Evolutionary conservation across 1,284 basidiomycete genomes (phyloP).

Genomic region (Ceratorhiza oryzae-sativae): DNA sequence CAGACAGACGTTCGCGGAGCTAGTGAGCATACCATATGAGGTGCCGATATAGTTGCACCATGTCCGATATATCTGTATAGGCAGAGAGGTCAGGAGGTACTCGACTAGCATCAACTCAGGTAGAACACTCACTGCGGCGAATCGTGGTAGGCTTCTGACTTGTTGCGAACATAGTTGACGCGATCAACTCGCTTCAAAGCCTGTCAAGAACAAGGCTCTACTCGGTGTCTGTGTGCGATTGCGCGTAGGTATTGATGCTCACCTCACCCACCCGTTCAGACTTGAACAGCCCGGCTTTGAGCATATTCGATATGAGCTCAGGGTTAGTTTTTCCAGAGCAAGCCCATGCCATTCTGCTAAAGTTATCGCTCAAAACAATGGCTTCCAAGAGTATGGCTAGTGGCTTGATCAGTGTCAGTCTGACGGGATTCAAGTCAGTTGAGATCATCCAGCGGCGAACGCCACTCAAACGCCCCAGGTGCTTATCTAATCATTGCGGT

Average conservation of each 20-base stretch:
- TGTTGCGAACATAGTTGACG: slow-evolving; percentile 69
- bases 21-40: slow-evolving; percentile 73
- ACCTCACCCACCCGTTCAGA: slow-evolving; percentile 61
- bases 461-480: slow-evolving; percentile 3
- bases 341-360: slow-evolving; percentile 75
- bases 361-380: background rate
- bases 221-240: slow-evolving; percentile 13
- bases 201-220: slow-evolving; percentile 49
- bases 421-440: background rate
- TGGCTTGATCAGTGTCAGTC: slow-evolving; percentile 2
- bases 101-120: slow-evolving; percentile 4
- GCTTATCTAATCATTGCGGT: background rate
- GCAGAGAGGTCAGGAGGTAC: background rate
- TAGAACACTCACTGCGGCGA: slow-evolving; percentile 64
- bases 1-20: background rate
- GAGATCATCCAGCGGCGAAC: background rate
- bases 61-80: slow-evolving; percentile 72
- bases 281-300: slow-evolving; percentile 60
- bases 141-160: slow-evolving; percentile 72
- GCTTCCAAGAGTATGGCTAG: background rate
- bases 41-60: slow-evolving; percentile 87
- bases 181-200: slow-evolving; percentile 79
- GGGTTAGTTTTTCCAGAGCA: slow-evolving; percentile 72
- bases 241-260: slow-evolving; percentile 9
- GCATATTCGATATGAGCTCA: slow-evolving; percentile 76